Conservation (phyloP, 2,329 filamentous ascomycete genomes). For the Aspergillus luchuensis region DNA sequence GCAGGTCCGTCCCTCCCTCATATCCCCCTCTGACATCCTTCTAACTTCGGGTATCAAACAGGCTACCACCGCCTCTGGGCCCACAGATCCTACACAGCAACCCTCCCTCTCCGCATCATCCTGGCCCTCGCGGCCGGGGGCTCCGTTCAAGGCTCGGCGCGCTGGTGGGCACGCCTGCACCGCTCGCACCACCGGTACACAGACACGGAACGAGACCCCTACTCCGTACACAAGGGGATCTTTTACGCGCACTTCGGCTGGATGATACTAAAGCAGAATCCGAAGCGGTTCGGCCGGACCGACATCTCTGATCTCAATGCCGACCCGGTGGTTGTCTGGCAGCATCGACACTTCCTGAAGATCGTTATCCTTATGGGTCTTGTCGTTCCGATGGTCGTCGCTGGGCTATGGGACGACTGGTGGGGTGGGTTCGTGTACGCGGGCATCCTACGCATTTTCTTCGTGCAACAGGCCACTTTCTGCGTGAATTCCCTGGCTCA, state of each 20-base stretch:
- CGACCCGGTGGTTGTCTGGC: conserved; percentile 19
- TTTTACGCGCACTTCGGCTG: conserved; percentile 20
- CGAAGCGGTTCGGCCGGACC: conserved; percentile 11
- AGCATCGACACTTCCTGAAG: conserved; percentile 19
- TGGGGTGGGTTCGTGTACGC: conserved; percentile 47
- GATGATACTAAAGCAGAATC: conserved; percentile 21
- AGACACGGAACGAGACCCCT: conserved; percentile 21
- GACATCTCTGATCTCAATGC: conserved; percentile 18
- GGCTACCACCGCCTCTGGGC: conserved; percentile 59
- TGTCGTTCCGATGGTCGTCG: conserved; percentile 13
- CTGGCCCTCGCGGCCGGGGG: conserved; percentile 15
- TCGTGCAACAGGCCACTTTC: conserved; percentile 79
- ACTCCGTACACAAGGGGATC: conserved; percentile 17
- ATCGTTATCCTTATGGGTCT: conserved; percentile 14
- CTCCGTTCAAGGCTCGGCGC: conserved; percentile 16
- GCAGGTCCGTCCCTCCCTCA: conserved; percentile 3
- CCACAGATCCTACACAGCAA: conserved; percentile 17
- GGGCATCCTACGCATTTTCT: conserved; percentile 73
- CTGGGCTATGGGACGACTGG: conserved; percentile 19
- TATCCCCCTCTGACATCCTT: no score
- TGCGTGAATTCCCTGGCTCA: conserved; percentile 79
- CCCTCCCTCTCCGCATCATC: conserved; percentile 11
- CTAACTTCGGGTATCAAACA: conserved; percentile 40
- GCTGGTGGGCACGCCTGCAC: conserved; percentile 19
- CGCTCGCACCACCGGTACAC: conserved; percentile 24